These are phyloP conservation scores for Diaporthe eres DNA, from an alignment of 2,329 filamentous ascomycete species.

Conservation along the genomic window DNA sequence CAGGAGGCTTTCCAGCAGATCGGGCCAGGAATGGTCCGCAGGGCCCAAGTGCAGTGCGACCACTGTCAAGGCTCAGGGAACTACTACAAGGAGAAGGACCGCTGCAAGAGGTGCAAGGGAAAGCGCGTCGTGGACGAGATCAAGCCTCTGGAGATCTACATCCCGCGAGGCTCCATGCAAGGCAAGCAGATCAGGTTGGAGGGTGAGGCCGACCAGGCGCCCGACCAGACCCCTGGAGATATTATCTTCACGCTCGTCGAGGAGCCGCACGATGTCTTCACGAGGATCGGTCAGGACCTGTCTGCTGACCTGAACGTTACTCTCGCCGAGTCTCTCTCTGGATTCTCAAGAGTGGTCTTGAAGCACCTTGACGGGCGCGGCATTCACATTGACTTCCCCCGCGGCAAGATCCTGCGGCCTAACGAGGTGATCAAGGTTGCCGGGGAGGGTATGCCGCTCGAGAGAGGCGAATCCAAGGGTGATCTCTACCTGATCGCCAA, in stretches of 20 bases:
- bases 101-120: slow-evolving; percentile 99
- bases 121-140: slow-evolving; percentile 87
- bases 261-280: slow-evolving; percentile 84
- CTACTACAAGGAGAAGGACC: slow-evolving; percentile 95
- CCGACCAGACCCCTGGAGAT: slow-evolving; percentile 90
- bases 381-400: slow-evolving; percentile 83
- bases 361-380: slow-evolving; percentile 95
- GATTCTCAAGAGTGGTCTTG: slow-evolving; percentile 91
- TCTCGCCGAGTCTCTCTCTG: slow-evolving; percentile 85
- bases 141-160: slow-evolving; percentile 97
- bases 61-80: slow-evolving; percentile 88
- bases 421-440: slow-evolving; percentile 87
- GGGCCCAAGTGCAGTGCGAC: slow-evolving; percentile 83
- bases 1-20: slow-evolving; percentile 85
- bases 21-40: slow-evolving; percentile 87
- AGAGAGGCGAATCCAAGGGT: slow-evolving; percentile 85
- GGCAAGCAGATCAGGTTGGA: slow-evolving; percentile 92
- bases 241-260: slow-evolving; percentile 92
- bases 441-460: slow-evolving; percentile 95
- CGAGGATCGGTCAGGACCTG: slow-evolving; percentile 86
- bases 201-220: slow-evolving; percentile 93
- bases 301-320: slow-evolving; percentile 85
- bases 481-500: slow-evolving; percentile 91
- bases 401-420: slow-evolving; percentile 86
- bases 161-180: slow-evolving; percentile 87